Base-by-base conservation (phyloP, 2,329 filamentous ascomycete species). In the Chrysoporthe deuterocubensis region DNA sequence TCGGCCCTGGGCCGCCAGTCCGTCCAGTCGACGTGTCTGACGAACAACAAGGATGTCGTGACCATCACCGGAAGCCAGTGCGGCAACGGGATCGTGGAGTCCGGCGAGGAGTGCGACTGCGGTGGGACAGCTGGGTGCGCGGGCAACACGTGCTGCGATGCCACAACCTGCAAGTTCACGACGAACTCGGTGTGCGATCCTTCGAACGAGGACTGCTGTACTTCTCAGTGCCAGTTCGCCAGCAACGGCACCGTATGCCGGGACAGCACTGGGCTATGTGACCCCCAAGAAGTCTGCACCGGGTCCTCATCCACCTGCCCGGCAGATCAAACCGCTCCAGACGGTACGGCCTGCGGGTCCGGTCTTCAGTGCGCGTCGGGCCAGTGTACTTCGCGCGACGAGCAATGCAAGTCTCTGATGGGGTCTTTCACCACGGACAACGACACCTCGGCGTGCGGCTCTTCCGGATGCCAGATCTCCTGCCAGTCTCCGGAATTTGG, bases 51-150 rank as follows among this genome's bases (percentile, higher is more conserved):
- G 73, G 90, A 92, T 71, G 89, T 99, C 59, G 86, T 87, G 43
- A 96, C 92, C 40, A 92, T 97, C 73, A 91, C 89, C 0, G 92
- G 91, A 65, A 91, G 90, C 73, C 90, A 94, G 76, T 99, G 96
- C 79, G 96, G 96, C 67, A 99, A 99, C 79, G 96, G 96, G 65
- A 98, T 99, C 72, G 96, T 99, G 62, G 96, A 98, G 80, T 83
- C 87, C 21, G 96, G 93, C 71, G 96, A 99, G 80, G 92, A 99
- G 64, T 99, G 96, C 79, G 96, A 99, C 79, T 99, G 96, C 75
- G 96, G 96, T 70, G 95, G 95, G 65, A 81, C 83, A 16, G 79
- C 82, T 16, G 87, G 87, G 50, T 99, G 96, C 77, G 87, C 83
- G 34, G 79, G 84, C 74, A 96, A 98, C 79, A 75, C 78, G 16